Percentiles rank a stretch among this genome's conserved stretches.
Evolutionary conservation across 2,329 filamentous ascomycete species (phyloP).

Genomic region (Scedosporium apiospermum): DNA sequence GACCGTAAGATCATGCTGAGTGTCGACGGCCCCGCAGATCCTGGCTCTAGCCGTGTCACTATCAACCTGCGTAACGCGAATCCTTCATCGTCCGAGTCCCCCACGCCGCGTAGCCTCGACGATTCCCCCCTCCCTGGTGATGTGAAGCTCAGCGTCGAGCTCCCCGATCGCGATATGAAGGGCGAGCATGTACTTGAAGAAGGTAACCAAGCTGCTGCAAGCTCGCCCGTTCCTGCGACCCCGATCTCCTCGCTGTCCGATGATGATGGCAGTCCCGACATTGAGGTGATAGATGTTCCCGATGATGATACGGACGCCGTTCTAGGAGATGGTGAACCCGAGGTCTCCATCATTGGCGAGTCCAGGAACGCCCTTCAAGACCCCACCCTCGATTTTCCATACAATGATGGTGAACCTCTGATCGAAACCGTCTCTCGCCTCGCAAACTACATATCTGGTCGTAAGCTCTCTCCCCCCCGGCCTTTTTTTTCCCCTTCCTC

Average conservation of each 20-base stretch:
- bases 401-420: constrained; percentile 13
- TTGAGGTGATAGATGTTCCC: constrained; percentile 31
- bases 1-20: neutral
- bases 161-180: constrained; percentile 28
- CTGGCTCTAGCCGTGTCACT: constrained; percentile 48
- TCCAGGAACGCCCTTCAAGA: constrained; percentile 16
- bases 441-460: constrained; percentile 13
- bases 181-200: neutral
- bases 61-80: constrained; percentile 45
- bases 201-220: neutral
- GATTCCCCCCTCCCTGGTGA: constrained; percentile 8
- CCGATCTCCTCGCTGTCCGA: constrained; percentile 25
- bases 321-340: constrained; percentile 19
- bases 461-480: constrained; percentile 7
- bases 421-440: constrained; percentile 18
- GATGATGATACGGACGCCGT: constrained; percentile 20
- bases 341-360: constrained; percentile 11
- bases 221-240: neutral
- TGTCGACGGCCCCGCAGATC: constrained; percentile 19
- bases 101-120: neutral
- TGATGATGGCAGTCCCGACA: constrained; percentile 30
- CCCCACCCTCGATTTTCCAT: constrained; percentile 29
- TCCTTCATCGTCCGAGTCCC: constrained; percentile 8
- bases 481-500: neutral
- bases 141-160: constrained; percentile 36